Conservation (phyloP, 768 basidiomycete species). For the Boletus vinaceobasis region DNA sequence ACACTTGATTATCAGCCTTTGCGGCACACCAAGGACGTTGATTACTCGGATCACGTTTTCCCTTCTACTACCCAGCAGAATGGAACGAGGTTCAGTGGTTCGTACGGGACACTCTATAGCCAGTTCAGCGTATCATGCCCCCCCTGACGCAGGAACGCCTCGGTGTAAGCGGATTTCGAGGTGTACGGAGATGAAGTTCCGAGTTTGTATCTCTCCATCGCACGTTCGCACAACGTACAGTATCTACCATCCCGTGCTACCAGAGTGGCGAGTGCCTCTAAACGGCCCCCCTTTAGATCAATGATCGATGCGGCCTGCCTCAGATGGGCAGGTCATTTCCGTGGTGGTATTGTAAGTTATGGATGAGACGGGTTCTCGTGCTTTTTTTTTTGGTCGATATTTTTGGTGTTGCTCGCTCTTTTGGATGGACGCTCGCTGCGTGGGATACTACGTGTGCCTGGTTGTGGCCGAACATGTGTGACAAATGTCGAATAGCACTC, state of each 20-base stretch:
- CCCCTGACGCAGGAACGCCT: conserved; percentile 28
- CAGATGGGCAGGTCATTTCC: conserved; percentile 22
- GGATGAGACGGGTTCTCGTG: conserved; percentile 4
- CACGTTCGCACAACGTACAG: conserved; percentile 24
- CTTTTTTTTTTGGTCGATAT: conserved; percentile 7
- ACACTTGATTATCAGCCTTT: conserved; percentile 14
- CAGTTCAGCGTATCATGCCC: conserved; percentile 16
- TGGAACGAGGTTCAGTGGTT: conserved; percentile 9
- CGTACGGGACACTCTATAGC: conserved; percentile 21
- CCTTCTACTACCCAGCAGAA: conserved; percentile 6
- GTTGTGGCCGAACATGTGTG: conserved; percentile 3
- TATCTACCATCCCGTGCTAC: conserved; percentile 5
- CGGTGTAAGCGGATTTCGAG: conserved; percentile 25
- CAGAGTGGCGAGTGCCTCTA: conserved; percentile 11
- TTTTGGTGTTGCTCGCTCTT: conserved; percentile 8
- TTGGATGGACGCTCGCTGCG: conserved; percentile 1
- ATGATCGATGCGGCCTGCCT: conserved; percentile 13
- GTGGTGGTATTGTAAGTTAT: conserved; percentile 10
- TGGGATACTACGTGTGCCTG: conserved; percentile 1
- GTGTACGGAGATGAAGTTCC: conserved; percentile 26
- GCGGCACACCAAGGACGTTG: conserved; percentile 10
- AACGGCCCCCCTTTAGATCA: conserved; percentile 15
- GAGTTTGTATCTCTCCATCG: conserved; percentile 19
- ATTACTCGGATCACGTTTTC: conserved; percentile 7
- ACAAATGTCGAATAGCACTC: not conserved